phyloP scores from a whole-genome alignment of 2,329 filamentous ascomycete species.

The Fusarium pseudocircinatum region DNA sequence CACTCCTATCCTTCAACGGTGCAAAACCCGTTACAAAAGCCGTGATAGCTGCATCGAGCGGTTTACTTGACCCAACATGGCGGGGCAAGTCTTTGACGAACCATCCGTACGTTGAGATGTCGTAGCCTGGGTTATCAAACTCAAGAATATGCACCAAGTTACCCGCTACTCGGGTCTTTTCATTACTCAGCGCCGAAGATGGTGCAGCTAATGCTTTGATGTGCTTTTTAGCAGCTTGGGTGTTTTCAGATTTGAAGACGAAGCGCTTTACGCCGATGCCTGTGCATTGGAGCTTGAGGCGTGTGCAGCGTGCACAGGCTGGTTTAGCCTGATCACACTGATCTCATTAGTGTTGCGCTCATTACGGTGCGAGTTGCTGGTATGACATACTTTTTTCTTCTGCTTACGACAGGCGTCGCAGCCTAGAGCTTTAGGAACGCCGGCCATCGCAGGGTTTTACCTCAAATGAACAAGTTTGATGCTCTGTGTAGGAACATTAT shows the following conservation, averaged over 20 bases:
- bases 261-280: constrained; percentile 13
- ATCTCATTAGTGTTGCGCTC: too few species aligned
- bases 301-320: not conserved
- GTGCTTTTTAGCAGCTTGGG: not conserved
- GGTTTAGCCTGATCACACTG: constrained; percentile 29
- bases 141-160: constrained; percentile 4
- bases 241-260: not conserved
- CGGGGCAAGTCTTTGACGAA: constrained; percentile 5
- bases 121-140: not conserved
- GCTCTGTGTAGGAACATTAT: not conserved
- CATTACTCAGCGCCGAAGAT: not conserved
- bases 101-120: constrained; percentile 6
- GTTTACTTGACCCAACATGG: not conserved
- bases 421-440: not conserved
- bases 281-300: not conserved
- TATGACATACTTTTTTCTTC: constrained; percentile 27
- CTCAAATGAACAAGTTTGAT: not conserved
- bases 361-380: too few species aligned
- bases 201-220: not conserved
- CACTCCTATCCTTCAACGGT: not conserved
- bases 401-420: constrained; percentile 11
- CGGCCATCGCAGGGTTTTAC: constrained; percentile 4
- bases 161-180: not conserved
- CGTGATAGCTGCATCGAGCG: constrained; percentile 1
- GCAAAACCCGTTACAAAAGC: not conserved